These are phyloP conservation scores for Saururus chinensis DNA, from an alignment of 164 flowering plant genomes.

Conservation along the genomic window DNA sequence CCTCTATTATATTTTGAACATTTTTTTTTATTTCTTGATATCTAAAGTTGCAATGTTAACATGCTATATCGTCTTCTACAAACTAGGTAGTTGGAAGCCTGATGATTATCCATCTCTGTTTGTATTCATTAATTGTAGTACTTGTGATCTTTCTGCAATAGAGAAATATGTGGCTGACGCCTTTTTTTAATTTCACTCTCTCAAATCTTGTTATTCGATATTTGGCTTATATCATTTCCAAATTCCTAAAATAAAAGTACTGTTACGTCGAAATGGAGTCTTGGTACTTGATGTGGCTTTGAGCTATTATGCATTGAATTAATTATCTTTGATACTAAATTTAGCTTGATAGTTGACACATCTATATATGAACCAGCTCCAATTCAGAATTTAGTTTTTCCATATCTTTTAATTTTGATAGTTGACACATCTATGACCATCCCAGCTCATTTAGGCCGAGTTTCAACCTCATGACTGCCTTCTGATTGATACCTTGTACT, in stretches of 20 bases:
- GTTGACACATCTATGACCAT: slow-evolving; percentile 68
- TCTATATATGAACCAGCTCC: not conserved
- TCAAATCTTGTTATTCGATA: too few species aligned
- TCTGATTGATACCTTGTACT: too few species aligned
- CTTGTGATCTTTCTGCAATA: slow-evolving; percentile 67
- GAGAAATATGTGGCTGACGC: slow-evolving; percentile 86
- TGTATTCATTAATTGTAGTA: slow-evolving; percentile 79
- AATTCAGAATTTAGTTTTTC: not conserved
- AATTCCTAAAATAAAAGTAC: too few species aligned
- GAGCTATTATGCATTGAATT: not conserved
- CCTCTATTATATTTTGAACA: not conserved
- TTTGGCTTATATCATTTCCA: too few species aligned
- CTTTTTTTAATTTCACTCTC: slow-evolving; percentile 2
- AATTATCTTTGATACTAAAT: not conserved
- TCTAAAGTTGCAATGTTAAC: too few species aligned
- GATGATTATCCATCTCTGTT: slow-evolving; percentile 71
- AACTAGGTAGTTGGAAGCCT: slow-evolving; percentile 77
- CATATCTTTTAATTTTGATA: slow-evolving; percentile 18
- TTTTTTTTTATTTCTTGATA: not conserved
- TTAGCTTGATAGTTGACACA: not conserved
- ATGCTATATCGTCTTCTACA: not conserved
- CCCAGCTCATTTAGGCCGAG: too few species aligned
- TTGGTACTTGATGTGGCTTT: too few species aligned
- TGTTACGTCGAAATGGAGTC: too few species aligned
- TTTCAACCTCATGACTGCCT: too few species aligned